A percentile compares a stretch with the other conserved stretches of the same genome.
phyloP scores from a whole-genome alignment of 805 yeast genomes.

The Hagleromyces aurorensis region DNA sequence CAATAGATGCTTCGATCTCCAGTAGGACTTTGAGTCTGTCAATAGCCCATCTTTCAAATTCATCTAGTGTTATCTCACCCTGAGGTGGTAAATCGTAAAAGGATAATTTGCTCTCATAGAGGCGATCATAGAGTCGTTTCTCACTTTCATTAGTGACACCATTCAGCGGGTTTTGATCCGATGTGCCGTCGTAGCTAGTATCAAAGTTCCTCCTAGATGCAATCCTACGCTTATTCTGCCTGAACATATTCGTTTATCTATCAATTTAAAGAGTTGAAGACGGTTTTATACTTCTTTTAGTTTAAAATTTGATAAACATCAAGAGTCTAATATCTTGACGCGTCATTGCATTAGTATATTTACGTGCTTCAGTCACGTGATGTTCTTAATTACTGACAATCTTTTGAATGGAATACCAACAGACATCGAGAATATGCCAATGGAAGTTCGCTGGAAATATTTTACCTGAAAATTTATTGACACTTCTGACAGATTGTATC shows the following conservation, averaged over 20 bases:
- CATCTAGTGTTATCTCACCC: constrained; percentile 82
- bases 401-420: too few relatives aligned
- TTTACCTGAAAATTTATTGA: too few relatives aligned
- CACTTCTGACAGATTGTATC: too few relatives aligned
- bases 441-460: too few relatives aligned
- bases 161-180: constrained; percentile 21
- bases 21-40: constrained; percentile 77
- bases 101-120: constrained; percentile 56
- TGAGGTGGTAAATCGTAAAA: constrained; percentile 73
- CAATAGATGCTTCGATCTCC: constrained; percentile 70
- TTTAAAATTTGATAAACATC: too few relatives aligned
- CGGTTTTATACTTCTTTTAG: too few relatives aligned
- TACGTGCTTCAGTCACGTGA: too few relatives aligned
- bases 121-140: constrained; percentile 29
- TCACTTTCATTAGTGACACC: constrained; percentile 24
- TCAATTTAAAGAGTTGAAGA: too few relatives aligned
- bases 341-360: too few relatives aligned
- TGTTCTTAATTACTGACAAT: too few relatives aligned
- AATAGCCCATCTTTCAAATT: constrained; percentile 93
- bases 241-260: constrained; percentile 49
- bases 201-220: constrained; percentile 62
- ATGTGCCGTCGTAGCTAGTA: constrained; percentile 18
- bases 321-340: too few relatives aligned
- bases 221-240: constrained; percentile 67
- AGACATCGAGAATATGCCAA: too few relatives aligned